These are phyloP conservation scores for Salix suchowensis DNA, from an alignment of 345 rosid genomes.

Conservation along the genomic window DNA sequence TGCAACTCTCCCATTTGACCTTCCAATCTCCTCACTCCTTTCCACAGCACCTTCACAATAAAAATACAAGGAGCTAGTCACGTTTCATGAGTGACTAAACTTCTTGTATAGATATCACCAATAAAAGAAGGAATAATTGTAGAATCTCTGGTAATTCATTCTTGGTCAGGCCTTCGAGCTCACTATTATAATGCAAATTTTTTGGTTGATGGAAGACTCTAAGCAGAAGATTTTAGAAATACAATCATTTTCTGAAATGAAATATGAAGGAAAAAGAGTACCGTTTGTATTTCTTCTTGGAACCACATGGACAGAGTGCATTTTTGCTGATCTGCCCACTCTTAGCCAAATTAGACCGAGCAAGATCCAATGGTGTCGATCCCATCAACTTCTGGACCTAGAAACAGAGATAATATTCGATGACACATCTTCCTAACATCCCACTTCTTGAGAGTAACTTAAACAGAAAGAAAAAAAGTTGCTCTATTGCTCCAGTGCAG, in stretches of 20 bases:
- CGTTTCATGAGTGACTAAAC: not conserved
- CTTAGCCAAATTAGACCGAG: constrained; percentile 79
- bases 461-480: not conserved
- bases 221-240: not conserved
- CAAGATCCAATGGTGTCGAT: constrained; percentile 72
- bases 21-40: constrained; percentile 7
- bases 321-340: constrained; percentile 92
- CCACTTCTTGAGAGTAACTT: not conserved
- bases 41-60: constrained; percentile 22
- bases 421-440: not conserved
- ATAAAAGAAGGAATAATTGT: not conserved
- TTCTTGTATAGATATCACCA: not conserved
- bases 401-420: constrained; percentile 5
- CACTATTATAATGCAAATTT: too few species aligned
- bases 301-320: constrained; percentile 92
- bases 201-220: not conserved
- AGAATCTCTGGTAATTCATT: too few species aligned
- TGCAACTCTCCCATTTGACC: not conserved
- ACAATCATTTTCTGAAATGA: not conserved
- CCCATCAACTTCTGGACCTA: constrained; percentile 93
- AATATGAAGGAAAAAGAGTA: constrained; percentile 20
- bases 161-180: too few species aligned
- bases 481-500: too few species aligned
- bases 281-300: constrained; percentile 94
- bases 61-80: not conserved